A percentile compares a stretch with the other conserved stretches of the same genome.
Evolutionary conservation across 2,329 filamentous ascomycete genomes (phyloP).

Genomic region (Remersonia thermophila): DNA sequence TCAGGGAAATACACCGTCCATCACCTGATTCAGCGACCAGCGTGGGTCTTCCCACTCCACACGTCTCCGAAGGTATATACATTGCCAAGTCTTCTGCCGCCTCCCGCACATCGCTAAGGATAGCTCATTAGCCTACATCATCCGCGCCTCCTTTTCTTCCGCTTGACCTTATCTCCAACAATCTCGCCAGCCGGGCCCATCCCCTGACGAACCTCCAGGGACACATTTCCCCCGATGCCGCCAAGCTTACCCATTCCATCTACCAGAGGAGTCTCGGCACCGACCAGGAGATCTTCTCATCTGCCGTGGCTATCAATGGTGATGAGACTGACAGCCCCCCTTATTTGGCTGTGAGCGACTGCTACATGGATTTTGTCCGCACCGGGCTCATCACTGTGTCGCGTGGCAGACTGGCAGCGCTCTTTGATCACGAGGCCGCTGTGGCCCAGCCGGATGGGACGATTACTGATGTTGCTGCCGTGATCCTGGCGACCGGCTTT

Average conservation of each 20-base stretch:
- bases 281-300: slow-evolving; percentile 41
- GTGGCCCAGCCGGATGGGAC: slow-evolving; percentile 20
- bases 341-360: slow-evolving; percentile 57
- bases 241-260: slow-evolving; percentile 39
- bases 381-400: slow-evolving; percentile 44
- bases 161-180: slow-evolving; percentile 60
- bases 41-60: slow-evolving; percentile 57
- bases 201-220: slow-evolving; percentile 53
- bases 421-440: slow-evolving; percentile 26
- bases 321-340: slow-evolving; percentile 39
- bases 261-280: slow-evolving; percentile 37
- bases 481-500: slow-evolving; percentile 69
- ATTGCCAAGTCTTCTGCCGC: neutral
- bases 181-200: slow-evolving; percentile 48
- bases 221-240: slow-evolving; percentile 46
- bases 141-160: slow-evolving; percentile 53
- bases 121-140: slow-evolving; percentile 2
- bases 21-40: slow-evolving; percentile 56
- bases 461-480: slow-evolving; percentile 47
- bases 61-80: slow-evolving; percentile 35
- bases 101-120: neutral
- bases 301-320: slow-evolving; percentile 26
- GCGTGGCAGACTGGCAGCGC: slow-evolving; percentile 32
- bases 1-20: slow-evolving; percentile 46
- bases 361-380: slow-evolving; percentile 63